phyloP scores from a whole-genome alignment of 2,329 filamentous ascomycete genomes.

The Sclerotinia subarctica region DNA sequence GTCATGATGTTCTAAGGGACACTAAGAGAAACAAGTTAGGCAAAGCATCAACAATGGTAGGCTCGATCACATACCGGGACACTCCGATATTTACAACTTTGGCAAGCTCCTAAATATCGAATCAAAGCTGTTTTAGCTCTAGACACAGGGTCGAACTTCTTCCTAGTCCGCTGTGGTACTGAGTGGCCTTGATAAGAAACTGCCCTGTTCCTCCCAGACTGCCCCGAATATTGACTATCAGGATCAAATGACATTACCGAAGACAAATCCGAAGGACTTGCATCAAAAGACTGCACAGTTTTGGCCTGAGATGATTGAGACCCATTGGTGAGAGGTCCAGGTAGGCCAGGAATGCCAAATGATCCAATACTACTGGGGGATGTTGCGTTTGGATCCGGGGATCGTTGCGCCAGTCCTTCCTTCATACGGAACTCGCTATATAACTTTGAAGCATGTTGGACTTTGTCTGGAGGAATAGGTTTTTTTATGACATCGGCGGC shows the following conservation, averaged over 20 bases:
- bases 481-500: constrained; percentile 8
- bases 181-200: constrained; percentile 32
- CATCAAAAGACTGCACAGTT: constrained; percentile 24
- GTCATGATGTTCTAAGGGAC: constrained; percentile 36
- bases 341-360: constrained; percentile 23
- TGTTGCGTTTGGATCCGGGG: constrained; percentile 23
- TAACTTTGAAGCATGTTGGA: constrained; percentile 28
- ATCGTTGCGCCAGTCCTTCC: constrained; percentile 28
- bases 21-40: constrained; percentile 25
- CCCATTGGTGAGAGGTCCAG: constrained; percentile 24
- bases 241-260: constrained; percentile 35
- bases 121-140: constrained; percentile 36
- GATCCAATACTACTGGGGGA: constrained; percentile 21
- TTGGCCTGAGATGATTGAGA: constrained; percentile 29
- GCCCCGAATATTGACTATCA: constrained; percentile 26
- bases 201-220: constrained; percentile 19
- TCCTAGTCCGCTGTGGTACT: constrained; percentile 29
- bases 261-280: constrained; percentile 29
- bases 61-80: constrained; percentile 22
- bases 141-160: constrained; percentile 24
- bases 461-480: constrained; percentile 30
- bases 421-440: constrained; percentile 28
- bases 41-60: constrained; percentile 20
- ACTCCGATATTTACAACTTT: constrained; percentile 27
- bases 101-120: constrained; percentile 33